Evolutionary conservation across 495 filamentous ascomycete genomes (phyloP).

Genomic region (Neurospora hispaniola): DNA sequence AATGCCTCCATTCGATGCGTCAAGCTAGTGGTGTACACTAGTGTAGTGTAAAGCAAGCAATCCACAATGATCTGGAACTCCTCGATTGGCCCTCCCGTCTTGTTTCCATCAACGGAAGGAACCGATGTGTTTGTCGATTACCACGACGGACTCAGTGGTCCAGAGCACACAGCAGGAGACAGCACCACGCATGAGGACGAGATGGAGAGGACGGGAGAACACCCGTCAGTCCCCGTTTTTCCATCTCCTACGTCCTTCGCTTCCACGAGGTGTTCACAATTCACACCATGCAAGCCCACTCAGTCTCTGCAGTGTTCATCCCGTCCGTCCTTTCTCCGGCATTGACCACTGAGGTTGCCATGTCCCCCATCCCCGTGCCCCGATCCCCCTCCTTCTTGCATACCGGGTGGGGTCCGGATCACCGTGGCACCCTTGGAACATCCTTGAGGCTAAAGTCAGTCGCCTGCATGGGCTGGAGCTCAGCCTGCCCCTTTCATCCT

Average conservation of each 20-base stretch:
- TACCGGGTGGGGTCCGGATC: not conserved
- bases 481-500: not conserved
- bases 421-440: not conserved
- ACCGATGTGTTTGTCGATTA: not conserved
- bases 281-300: not conserved
- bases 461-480: not conserved
- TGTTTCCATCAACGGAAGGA: not conserved
- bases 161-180: not conserved
- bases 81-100: not conserved
- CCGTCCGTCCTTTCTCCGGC: not conserved
- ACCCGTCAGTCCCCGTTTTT: not conserved
- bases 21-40: not conserved
- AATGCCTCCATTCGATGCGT: not conserved
- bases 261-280: not conserved
- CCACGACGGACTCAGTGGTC: not conserved
- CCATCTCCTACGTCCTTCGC: not conserved
- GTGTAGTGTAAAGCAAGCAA: not conserved
- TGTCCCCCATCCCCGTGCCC: not conserved
- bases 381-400: not conserved
- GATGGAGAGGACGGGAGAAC: not conserved
- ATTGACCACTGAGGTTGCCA: not conserved
- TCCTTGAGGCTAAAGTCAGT: not conserved
- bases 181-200: not conserved
- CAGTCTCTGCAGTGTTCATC: not conserved
- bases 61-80: not conserved